A percentile compares a stretch with the other conserved stretches of the same genome.
Evolutionary conservation across 176 grass and related monocot species (phyloP).

Genomic region (Oryza punctata): DNA sequence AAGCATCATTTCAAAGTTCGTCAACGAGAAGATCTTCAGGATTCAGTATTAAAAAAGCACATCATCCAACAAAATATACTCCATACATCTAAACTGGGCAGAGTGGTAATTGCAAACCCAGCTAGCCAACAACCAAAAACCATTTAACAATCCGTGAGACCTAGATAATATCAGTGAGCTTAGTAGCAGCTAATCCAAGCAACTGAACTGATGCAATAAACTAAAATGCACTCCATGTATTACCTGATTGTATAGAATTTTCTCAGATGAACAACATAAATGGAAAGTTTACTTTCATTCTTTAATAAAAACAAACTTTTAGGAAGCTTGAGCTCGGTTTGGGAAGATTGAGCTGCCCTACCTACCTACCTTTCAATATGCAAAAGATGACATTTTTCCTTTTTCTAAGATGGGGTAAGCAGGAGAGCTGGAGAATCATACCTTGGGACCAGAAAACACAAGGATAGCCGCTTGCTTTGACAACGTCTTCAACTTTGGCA

Average conservation of each 20-base stretch:
- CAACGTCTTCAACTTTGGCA: neutral
- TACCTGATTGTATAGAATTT: neutral
- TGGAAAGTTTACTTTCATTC: neutral
- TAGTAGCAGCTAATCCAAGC: neutral
- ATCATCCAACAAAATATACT: slow-evolving; percentile 1
- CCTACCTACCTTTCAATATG: neutral
- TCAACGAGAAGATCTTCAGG: slow-evolving; percentile 7
- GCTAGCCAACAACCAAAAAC: neutral
- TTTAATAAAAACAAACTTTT: neutral
- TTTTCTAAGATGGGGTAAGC: neutral
- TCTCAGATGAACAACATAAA: neutral
- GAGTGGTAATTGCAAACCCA: neutral
- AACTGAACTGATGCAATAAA: neutral
- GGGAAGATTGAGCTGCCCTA: neutral
- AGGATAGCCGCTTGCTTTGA: neutral
- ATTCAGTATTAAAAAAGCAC: neutral
- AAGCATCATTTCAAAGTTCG: neutral
- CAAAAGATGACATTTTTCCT: neutral
- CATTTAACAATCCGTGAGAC: neutral
- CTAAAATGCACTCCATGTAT: neutral
- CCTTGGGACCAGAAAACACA: slow-evolving; percentile 12
- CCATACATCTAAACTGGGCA: neutral
- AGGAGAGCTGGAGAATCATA: neutral
- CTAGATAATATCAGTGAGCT: neutral
- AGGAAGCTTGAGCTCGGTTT: neutral